A percentile compares a stretch with the other conserved stretches of the same genome.
These are phyloP conservation scores for Moniliophthora roreri DNA, from an alignment of 1,284 basidiomycete genomes.

Conservation along the genomic window DNA sequence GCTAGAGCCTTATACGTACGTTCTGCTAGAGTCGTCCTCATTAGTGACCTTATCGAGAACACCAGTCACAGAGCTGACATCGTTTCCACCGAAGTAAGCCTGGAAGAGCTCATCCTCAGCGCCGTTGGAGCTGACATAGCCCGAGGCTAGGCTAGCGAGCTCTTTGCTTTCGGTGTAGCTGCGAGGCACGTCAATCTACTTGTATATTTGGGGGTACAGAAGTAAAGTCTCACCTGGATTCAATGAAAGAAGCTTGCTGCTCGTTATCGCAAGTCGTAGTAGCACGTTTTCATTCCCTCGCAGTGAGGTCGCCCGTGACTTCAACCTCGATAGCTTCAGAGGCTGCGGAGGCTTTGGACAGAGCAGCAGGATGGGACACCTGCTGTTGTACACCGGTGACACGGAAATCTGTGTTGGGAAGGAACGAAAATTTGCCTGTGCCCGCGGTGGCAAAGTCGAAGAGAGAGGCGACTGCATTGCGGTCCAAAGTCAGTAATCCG, in stretches of 20 bases:
- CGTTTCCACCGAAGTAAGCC: conserved; percentile 17
- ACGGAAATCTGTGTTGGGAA: conserved; percentile 13
- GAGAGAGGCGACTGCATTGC: conserved; percentile 13
- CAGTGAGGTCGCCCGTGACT: conserved; percentile 28
- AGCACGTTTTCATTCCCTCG: conserved; percentile 28
- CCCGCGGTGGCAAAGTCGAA: conserved; percentile 16
- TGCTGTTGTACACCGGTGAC: conserved; percentile 21
- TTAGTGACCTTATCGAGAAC: conserved; percentile 17
- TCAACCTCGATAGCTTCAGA: conserved; percentile 29
- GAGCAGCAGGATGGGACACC: conserved; percentile 13
- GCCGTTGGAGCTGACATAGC: conserved; percentile 18
- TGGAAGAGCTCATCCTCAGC: conserved; percentile 15
- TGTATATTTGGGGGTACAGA: neutral
- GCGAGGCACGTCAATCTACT: neutral
- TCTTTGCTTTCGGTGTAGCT: conserved; percentile 19
- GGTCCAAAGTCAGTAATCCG: neutral
- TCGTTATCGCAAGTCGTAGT: conserved; percentile 30
- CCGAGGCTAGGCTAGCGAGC: conserved; percentile 14
- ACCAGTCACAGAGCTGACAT: conserved; percentile 9
- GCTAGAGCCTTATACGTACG: conserved; percentile 7
- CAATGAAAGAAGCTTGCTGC: conserved; percentile 32
- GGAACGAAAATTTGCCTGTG: conserved; percentile 14
- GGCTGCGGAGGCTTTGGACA: conserved; percentile 24
- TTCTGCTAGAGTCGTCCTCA: conserved; percentile 16
- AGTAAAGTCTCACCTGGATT: conserved; percentile 25